Evolutionary conservation across 2,329 filamentous ascomycete species (phyloP).

Genomic region (Corinectria fuckeliana): DNA sequence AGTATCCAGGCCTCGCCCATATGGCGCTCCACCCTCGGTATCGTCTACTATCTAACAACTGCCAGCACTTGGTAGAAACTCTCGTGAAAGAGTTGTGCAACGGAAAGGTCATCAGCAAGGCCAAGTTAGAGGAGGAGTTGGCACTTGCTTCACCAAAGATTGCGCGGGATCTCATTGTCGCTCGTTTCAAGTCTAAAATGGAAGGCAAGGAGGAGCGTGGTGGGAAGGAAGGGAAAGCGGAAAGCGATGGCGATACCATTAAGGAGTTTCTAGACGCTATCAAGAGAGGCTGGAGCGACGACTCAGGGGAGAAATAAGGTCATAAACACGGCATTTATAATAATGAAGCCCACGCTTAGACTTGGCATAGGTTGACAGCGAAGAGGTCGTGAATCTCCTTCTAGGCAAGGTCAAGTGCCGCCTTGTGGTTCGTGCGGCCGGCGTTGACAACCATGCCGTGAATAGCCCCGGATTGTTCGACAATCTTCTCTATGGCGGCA

Average conservation of each 20-base stretch:
- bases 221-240: slow-evolving; percentile 8
- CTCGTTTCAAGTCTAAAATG: slow-evolving; percentile 27
- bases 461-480: slow-evolving; percentile 45
- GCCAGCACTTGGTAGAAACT: slow-evolving; percentile 33
- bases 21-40: slow-evolving; percentile 27
- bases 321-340: no score
- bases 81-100: slow-evolving; percentile 37
- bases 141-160: slow-evolving; percentile 30
- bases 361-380: slow-evolving; percentile 36
- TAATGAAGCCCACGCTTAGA: no score
- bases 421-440: slow-evolving; percentile 58
- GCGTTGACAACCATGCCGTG: slow-evolving; percentile 60
- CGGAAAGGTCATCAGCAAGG: slow-evolving; percentile 34
- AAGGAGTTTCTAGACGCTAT: slow-evolving; percentile 31
- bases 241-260: slow-evolving; percentile 22
- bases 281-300: neutral
- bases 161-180: slow-evolving; percentile 32
- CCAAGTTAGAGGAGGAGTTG: slow-evolving; percentile 33
- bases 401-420: slow-evolving; percentile 51
- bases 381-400: slow-evolving; percentile 44
- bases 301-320: no score
- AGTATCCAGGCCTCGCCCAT: slow-evolving; percentile 20
- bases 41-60: slow-evolving; percentile 32
- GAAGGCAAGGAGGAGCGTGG: slow-evolving; percentile 10
- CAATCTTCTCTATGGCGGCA: slow-evolving; percentile 49